Evolutionary conservation across 306 rosid genomes (phyloP), one percentile per base, ranked within the genome.

Genomic region (Rosa chinensis): DNA sequence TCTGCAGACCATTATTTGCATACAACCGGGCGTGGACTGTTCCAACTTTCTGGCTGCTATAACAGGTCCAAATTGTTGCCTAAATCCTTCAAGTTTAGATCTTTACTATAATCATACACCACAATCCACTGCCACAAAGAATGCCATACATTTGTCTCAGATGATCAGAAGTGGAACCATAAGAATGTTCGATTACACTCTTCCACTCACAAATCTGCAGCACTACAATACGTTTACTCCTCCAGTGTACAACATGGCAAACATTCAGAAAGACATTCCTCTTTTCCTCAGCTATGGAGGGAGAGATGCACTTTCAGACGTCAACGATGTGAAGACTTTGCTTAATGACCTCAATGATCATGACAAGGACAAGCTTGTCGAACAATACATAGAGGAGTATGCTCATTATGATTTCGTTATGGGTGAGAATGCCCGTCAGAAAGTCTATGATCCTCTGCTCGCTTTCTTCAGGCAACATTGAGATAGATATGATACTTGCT

Each of bases 321-420:
- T 82, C 43, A 84, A 88, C 62, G 97, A 89, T 62, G 96, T 89
- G 28, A 84, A 72, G 40, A 84, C 53, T 66, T 82, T 93, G 64
- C 66, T 93, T 35, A 79, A 78, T 73, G 81, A 75, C 79, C 89
- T 93, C 18, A 62, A 84, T 72, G 89, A 84, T 80, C 97, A 89
- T 37, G 81, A 85, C 17, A 74, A 80, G 73, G 94, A 90, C 77
- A 90, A 88, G 83, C 89, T 93, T 80, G 91, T 88, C 6, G 89
- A 87, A 49, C 92, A 87, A 83, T 90, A 77, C 53, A 79, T 83
- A 70, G 86, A 89, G 71, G 91, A 91, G 74, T 90, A 93, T 87
- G 97, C 96, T 62, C 97, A 93, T 28, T 88, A 78, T 91, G 32
- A 90, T 87, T 93, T 83, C 84, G 89, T 93, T 77, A 84, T 93